These are phyloP conservation scores for Lathyrus sativus DNA, from an alignment of 306 rosid species.

Conservation along the genomic window DNA sequence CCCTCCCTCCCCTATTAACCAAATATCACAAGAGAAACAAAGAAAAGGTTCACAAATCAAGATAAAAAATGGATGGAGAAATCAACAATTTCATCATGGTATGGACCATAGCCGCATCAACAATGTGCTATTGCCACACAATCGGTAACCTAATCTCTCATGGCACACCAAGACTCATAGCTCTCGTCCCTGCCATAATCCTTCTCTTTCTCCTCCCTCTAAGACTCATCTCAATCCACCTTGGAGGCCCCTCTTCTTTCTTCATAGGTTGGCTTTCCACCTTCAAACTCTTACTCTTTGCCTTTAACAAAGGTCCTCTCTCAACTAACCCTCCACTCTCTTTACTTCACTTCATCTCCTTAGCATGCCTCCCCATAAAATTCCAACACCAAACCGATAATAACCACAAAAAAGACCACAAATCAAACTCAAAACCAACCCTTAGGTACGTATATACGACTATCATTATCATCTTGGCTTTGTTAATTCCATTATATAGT, in stretches of 20 bases:
- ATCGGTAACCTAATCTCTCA: conserved; percentile 28
- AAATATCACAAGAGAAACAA: neutral
- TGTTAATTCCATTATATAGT: conserved; percentile 6
- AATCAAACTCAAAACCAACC: neutral
- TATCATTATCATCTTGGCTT: neutral
- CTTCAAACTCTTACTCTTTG: conserved; percentile 48
- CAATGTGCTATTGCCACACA: conserved; percentile 40
- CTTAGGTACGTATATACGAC: neutral
- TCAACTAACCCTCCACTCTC: conserved; percentile 41
- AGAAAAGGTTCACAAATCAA: neutral
- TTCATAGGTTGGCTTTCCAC: conserved; percentile 46
- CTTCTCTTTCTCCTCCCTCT: conserved; percentile 44
- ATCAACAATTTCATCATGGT: conserved; percentile 39
- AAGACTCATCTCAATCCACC: conserved; percentile 33
- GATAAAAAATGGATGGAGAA: conserved; percentile 44
- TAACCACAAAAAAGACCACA: neutral
- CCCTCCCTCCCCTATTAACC: neutral
- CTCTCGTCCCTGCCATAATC: conserved; percentile 35
- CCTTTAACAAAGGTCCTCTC: conserved; percentile 43
- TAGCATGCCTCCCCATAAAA: conserved; percentile 42
- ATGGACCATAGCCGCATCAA: conserved; percentile 36
- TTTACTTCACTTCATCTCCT: conserved; percentile 34
- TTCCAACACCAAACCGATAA: conserved; percentile 27
- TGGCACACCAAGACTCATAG: conserved; percentile 28
- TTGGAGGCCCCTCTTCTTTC: conserved; percentile 46